phyloP scores from a whole-genome alignment of 208 protist genomes.

The Acanthamoeba lenticulata region DNA sequence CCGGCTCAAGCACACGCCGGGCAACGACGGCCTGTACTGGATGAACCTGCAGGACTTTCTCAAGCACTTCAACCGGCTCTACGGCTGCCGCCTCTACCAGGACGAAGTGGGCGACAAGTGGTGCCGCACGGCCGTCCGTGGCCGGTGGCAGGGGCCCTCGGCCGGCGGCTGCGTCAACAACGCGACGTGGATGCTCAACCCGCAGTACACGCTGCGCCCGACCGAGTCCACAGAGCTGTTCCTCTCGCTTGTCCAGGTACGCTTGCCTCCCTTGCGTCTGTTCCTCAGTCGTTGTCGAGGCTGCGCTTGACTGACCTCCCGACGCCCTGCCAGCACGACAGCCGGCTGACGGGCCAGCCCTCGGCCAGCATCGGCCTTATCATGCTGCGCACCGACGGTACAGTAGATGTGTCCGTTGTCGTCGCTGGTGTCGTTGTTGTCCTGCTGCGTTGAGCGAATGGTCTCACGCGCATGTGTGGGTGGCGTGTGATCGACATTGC shows the following conservation, averaged over 20 bases:
- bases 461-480: too few species aligned
- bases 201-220: background rate
- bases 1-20: background rate
- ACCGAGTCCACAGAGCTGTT: background rate
- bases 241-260: background rate
- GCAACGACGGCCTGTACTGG: slow-evolving; percentile 65
- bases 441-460: too few species aligned
- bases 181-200: background rate
- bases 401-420: too few species aligned
- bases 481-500: background rate
- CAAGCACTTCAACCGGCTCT: slow-evolving; percentile 68
- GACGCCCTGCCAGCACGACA: background rate
- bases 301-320: too few species aligned
- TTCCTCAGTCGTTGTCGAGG: background rate
- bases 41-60: slow-evolving; percentile 68
- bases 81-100: slow-evolving; percentile 39
- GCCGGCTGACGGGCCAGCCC: background rate
- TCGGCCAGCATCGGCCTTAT: background rate
- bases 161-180: background rate
- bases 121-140: background rate
- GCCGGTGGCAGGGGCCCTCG: background rate
- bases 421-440: too few species aligned
- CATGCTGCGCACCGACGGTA: background rate
- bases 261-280: background rate
- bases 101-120: background rate